Evolutionary conservation across 2,329 filamentous ascomycete genomes (phyloP).

Genomic region (Aspergillus novoparasiticus): DNA sequence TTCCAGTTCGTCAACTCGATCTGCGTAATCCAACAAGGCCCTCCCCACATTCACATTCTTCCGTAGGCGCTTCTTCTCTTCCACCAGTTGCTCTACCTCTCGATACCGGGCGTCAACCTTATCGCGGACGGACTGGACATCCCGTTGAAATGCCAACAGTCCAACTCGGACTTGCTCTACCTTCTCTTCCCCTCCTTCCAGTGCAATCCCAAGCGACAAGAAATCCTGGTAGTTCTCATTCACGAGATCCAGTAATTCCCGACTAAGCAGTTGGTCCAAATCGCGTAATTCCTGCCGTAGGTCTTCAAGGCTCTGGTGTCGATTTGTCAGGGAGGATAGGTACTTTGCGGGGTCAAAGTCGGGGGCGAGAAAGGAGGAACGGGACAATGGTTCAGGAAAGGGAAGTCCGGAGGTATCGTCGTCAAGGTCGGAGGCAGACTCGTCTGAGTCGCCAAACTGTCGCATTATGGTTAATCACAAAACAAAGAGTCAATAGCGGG

Average conservation of each 20-base stretch:
- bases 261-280: conserved; percentile 74
- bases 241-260: conserved; percentile 89
- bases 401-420: conserved; percentile 70
- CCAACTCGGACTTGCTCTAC: conserved; percentile 89
- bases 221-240: conserved; percentile 96
- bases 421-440: conserved; percentile 55
- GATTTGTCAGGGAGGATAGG: conserved; percentile 77
- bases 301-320: conserved; percentile 95
- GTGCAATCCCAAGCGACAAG: conserved; percentile 74
- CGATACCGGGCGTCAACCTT: conserved; percentile 65
- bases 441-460: conserved; percentile 50
- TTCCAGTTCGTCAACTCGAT: conserved; percentile 61
- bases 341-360: conserved; percentile 80
- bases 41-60: conserved; percentile 65
- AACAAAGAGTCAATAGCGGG: not conserved
- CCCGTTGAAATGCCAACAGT: conserved; percentile 79
- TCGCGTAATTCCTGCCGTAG: conserved; percentile 82
- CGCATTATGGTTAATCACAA: not conserved
- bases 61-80: conserved; percentile 68
- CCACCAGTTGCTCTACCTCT: conserved; percentile 64
- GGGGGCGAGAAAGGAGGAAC: conserved; percentile 76
- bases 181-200: conserved; percentile 86
- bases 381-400: conserved; percentile 82
- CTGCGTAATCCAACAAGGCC: conserved; percentile 47
- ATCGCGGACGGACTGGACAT: conserved; percentile 72